Evolutionary conservation across 2,329 filamentous ascomycete species (phyloP), one percentile per base, ranked within the genome.

Genomic region (Alternaria solani): DNA sequence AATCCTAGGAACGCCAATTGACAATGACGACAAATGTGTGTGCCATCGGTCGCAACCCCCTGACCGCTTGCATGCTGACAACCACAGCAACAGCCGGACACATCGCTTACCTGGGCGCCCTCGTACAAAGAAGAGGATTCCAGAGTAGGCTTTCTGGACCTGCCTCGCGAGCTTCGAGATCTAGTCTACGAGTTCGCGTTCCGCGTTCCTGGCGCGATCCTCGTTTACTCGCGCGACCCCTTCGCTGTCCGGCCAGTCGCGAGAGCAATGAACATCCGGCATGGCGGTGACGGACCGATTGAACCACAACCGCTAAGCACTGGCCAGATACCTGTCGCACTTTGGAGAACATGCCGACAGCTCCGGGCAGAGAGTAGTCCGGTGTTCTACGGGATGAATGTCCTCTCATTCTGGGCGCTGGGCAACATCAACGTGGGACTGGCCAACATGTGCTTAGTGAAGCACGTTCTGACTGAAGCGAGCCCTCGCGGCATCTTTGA

Each of bases 321-420:
- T 16, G 30, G 44, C 7, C 41, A 47, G 8, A 61, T 75, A 7
- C 65, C 73, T 2, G 64, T 63, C 36, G 57, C 66, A 14, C 53
- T 77, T 5, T 28, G 84, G 11, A 67, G 64, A 20, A 78, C 78
- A 5, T 82, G 79, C 68, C 75, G 75, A 28, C 81, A 81, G 55
- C 70, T 82, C 34, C 71, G 82, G 58, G 51, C 67, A 23, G 83
- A 84, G 70, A 75, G 75, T 9, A 73, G 73, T 5, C 78, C 79
- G 3, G 75, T 85, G 5, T 75, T 86, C 4, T 86, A 85, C 60
- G 77, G 79, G 28, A 63, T 66, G 18, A 85, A 86, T 65, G 78
- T 76, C 25, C 86, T 85, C 74, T 63, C 66, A 1, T 46, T 75
- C 12, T 74, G 68, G 59, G 63, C 58, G 4, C 34, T 66, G 23